phyloP scores from a whole-genome alignment of 371 early-diverging fungal genomes.

The Lichtheimia hyalospora region DNA sequence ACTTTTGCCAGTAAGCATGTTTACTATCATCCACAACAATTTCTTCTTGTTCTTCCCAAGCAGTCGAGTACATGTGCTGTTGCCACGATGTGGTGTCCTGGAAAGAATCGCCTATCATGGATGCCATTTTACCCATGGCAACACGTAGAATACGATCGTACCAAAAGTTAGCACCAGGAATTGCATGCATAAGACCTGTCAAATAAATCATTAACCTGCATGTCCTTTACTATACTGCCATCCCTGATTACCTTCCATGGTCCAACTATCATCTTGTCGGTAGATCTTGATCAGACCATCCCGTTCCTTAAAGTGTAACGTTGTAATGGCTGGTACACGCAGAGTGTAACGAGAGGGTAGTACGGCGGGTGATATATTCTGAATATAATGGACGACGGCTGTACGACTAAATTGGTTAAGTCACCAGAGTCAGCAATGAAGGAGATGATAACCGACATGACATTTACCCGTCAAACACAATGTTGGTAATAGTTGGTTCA shows the following conservation, averaged over 20 bases:
- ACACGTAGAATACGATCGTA: conserved; percentile 60
- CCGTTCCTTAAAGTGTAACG: conserved; percentile 52
- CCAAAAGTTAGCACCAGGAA: conserved; percentile 59
- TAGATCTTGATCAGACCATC: conserved; percentile 58
- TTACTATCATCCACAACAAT: conserved; percentile 5
- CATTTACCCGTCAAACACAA: conserved; percentile 42
- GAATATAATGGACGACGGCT: conserved; percentile 54
- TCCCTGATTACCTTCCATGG: conserved; percentile 49
- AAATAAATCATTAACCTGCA: not conserved
- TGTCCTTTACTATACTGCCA: not conserved
- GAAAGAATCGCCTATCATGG: conserved; percentile 54
- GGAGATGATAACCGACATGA: not conserved
- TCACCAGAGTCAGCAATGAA: not conserved
- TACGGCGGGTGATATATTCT: conserved; percentile 32
- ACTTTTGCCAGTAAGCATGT: not conserved
- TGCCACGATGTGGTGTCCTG: conserved; percentile 39
- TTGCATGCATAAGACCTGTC: conserved; percentile 50
- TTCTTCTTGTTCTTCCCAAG: conserved; percentile 2
- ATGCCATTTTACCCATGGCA: conserved; percentile 46
- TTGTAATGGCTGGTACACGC: conserved; percentile 56
- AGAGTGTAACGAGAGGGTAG: conserved; percentile 26
- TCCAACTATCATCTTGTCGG: conserved; percentile 65
- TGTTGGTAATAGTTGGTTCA: conserved; percentile 44
- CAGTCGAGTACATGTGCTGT: conserved; percentile 14
- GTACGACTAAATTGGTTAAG: conserved; percentile 40